phyloP scores from a whole-genome alignment of 768 basidiomycete species.

The Rhizopogon vulgaris region DNA sequence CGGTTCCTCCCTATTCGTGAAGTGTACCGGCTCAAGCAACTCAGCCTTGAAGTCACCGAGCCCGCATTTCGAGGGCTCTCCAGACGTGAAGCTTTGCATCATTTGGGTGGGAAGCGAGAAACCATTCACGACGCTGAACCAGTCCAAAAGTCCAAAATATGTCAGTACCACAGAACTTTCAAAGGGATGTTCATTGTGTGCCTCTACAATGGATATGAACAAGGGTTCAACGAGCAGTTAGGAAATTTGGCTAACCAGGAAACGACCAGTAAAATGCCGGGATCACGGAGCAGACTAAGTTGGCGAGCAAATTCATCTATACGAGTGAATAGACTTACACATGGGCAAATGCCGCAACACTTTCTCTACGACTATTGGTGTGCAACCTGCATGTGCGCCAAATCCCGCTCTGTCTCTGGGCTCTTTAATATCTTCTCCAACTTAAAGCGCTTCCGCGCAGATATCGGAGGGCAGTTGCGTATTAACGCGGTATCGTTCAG shows the following conservation, averaged over 20 bases:
- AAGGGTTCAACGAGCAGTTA: not conserved
- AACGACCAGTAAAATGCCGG: not conserved
- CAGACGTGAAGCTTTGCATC: conserved; percentile 34
- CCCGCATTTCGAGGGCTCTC: conserved; percentile 26
- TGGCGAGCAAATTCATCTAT: not conserved
- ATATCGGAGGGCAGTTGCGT: conserved; percentile 77
- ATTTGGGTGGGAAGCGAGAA: conserved; percentile 20
- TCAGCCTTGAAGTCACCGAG: conserved; percentile 37
- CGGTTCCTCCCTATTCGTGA: conserved; percentile 36
- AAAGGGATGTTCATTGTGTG: not conserved
- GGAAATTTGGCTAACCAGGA: not conserved
- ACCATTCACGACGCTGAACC: not conserved
- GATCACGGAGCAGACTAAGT: not conserved
- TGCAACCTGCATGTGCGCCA: conserved; percentile 15
- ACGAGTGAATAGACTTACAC: not conserved
- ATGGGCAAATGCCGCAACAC: not conserved
- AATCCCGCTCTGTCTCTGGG: conserved; percentile 56
- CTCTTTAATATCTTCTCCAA: conserved; percentile 63
- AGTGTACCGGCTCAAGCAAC: conserved; percentile 37
- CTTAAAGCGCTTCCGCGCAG: conserved; percentile 71
- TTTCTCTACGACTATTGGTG: not conserved
- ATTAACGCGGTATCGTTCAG: conserved; percentile 69
- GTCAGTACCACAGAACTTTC: not conserved
- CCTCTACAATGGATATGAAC: not conserved
- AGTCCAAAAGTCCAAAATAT: not conserved